phyloP scores from a whole-genome alignment of 352 stramenopile species.

The Phytophthora pini region DNA sequence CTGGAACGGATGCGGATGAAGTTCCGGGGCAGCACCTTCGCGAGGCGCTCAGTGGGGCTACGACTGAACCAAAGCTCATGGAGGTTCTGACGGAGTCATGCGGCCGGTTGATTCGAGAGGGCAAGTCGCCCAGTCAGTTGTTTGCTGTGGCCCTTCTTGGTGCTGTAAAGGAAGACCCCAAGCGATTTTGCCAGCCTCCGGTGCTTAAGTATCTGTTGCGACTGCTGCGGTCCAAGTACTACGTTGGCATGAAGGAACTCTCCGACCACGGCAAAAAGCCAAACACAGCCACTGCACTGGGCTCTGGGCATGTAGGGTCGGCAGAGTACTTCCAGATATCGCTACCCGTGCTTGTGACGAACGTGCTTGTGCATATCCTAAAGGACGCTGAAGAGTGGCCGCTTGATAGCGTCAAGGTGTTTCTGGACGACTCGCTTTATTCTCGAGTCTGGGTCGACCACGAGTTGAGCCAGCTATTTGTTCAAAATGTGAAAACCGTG shows the following conservation, averaged over 20 bases:
- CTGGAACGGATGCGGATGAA: slow-evolving; percentile 33
- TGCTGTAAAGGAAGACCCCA: slow-evolving; percentile 60
- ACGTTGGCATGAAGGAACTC: slow-evolving; percentile 55
- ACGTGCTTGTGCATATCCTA: slow-evolving; percentile 71
- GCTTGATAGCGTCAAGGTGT: slow-evolving; percentile 87
- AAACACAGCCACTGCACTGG: slow-evolving; percentile 22
- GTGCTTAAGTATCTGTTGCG: slow-evolving; percentile 84
- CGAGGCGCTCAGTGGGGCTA: slow-evolving; percentile 46
- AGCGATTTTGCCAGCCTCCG: slow-evolving; percentile 57
- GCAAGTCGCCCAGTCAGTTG: slow-evolving; percentile 58
- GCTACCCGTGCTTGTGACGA: slow-evolving; percentile 75
- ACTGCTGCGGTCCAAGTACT: slow-evolving; percentile 85
- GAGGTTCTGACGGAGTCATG: slow-evolving; percentile 62
- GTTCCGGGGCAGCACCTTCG: slow-evolving; percentile 62
- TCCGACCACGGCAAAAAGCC: slow-evolving; percentile 40
- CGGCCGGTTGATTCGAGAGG: slow-evolving; percentile 62
- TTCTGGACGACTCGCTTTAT: slow-evolving; percentile 85
- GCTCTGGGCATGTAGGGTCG: slow-evolving; percentile 23
- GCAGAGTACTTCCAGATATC: slow-evolving; percentile 59
- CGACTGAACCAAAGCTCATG: slow-evolving; percentile 56
- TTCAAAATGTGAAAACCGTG: slow-evolving; percentile 82
- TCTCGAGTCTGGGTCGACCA: slow-evolving; percentile 87
- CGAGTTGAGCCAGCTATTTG: slow-evolving; percentile 79
- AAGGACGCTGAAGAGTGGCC: slow-evolving; percentile 71
- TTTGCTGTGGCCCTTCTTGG: slow-evolving; percentile 68